Conservation (phyloP, 1,284 basidiomycete species). For the Pascua sp. region DNA sequence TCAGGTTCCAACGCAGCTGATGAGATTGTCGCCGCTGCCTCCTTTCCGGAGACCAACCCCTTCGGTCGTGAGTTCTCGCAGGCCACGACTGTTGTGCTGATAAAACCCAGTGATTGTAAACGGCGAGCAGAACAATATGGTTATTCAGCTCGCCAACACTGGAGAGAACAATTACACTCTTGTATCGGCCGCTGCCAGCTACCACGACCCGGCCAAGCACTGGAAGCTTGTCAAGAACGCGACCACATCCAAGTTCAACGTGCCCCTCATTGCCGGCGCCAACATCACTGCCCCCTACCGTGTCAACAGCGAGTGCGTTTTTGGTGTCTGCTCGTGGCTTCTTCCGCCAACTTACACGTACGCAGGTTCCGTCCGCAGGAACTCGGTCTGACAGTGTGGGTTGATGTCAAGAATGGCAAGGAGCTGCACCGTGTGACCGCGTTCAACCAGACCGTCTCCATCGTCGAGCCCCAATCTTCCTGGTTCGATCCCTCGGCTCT, state of each 20-base stretch:
- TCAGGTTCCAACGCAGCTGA: conserved; percentile 6
- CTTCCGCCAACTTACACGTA: not conserved
- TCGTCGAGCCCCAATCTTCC: conserved; percentile 75
- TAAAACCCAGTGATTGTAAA: conserved; percentile 69
- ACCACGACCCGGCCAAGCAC: conserved; percentile 65
- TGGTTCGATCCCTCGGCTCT: conserved; percentile 75
- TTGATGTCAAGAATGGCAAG: conserved; percentile 50
- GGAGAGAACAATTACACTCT: conserved; percentile 72
- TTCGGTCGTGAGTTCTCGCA: conserved; percentile 65
- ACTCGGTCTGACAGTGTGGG: conserved; percentile 70
- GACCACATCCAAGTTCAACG: conserved; percentile 60
- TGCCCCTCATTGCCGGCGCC: conserved; percentile 61
- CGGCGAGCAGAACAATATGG: conserved; percentile 72
- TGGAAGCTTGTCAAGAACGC: conserved; percentile 61
- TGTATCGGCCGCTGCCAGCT: conserved; percentile 64
- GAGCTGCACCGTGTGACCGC: conserved; percentile 61
- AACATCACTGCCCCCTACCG: conserved; percentile 69
- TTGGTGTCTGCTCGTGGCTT: not conserved
- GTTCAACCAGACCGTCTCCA: conserved; percentile 71
- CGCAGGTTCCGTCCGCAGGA: conserved; percentile 64
- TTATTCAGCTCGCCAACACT: conserved; percentile 68
- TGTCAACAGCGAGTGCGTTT: conserved; percentile 77
- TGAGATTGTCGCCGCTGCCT: conserved; percentile 61
- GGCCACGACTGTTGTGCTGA: not conserved
- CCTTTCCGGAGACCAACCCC: conserved; percentile 71